Evolutionary conservation across 805 yeast genomes (phyloP).

Genomic region (Suhomyces emberorum): DNA sequence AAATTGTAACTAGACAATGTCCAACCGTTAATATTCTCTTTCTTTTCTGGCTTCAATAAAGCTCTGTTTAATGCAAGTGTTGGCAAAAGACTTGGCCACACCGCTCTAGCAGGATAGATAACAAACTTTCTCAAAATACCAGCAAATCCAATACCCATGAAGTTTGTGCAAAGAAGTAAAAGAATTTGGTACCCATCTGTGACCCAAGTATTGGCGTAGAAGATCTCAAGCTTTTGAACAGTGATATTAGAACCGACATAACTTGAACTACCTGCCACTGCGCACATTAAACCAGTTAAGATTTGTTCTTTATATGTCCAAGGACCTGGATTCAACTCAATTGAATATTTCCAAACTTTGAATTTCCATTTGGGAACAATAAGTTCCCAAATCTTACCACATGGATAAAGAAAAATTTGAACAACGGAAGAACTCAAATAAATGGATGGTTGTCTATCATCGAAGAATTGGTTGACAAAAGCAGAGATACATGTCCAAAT

Average conservation of each 20-base stretch:
- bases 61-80: slow-evolving; percentile 49
- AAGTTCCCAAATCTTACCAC: slow-evolving; percentile 34
- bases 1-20: slow-evolving; percentile 29
- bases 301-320: slow-evolving; percentile 66
- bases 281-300: slow-evolving; percentile 49
- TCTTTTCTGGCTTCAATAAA: slow-evolving; percentile 29
- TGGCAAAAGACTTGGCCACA: slow-evolving; percentile 30
- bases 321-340: slow-evolving; percentile 55
- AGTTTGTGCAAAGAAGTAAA: slow-evolving; percentile 13
- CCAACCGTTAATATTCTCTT: slow-evolving; percentile 20
- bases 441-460: slow-evolving; percentile 51
- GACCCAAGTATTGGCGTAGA: slow-evolving; percentile 25
- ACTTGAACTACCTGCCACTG: slow-evolving; percentile 28
- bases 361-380: slow-evolving; percentile 36
- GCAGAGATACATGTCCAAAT: slow-evolving; percentile 57
- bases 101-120: slow-evolving; percentile 13
- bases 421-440: slow-evolving; percentile 39
- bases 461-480: slow-evolving; percentile 53
- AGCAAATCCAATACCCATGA: slow-evolving; percentile 19
- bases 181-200: slow-evolving; percentile 15
- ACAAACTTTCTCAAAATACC: slow-evolving; percentile 16
- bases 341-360: slow-evolving; percentile 7
- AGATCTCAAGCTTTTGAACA: slow-evolving; percentile 20
- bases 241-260: slow-evolving; percentile 20
- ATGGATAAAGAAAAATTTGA: slow-evolving; percentile 46